These are phyloP conservation scores for Euptelea pleiosperma DNA, from an alignment of 164 flowering plant genomes.

Conservation along the genomic window DNA sequence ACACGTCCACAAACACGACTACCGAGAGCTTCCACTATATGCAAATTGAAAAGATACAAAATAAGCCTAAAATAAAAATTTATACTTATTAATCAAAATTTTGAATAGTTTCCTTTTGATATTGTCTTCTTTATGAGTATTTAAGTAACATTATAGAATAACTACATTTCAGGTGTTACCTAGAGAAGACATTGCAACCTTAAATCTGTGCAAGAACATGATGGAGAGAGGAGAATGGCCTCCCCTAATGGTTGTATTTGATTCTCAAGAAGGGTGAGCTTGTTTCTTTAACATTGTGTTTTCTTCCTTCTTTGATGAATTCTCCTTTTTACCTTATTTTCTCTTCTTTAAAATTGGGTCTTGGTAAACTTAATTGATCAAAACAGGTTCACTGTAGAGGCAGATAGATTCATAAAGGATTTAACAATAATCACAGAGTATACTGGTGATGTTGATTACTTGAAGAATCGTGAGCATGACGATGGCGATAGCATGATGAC, in stretches of 20 bases:
- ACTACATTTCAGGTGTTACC: constrained; percentile 45
- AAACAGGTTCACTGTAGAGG: constrained; percentile 87
- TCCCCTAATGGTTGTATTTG: constrained; percentile 81
- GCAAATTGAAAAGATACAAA: too few species aligned
- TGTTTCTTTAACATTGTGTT: background rate
- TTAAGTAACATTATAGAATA: background rate
- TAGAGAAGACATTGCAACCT: constrained; percentile 68
- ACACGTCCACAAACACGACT: too few species aligned
- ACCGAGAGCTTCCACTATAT: too few species aligned
- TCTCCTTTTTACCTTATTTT: background rate
- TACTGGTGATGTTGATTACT: constrained; percentile 87
- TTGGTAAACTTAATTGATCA: background rate
- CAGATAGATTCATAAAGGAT: constrained; percentile 73
- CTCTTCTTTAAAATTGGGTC: background rate
- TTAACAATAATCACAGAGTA: constrained; percentile 87
- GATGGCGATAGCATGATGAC: constrained; percentile 92
- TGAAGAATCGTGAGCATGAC: constrained; percentile 78
- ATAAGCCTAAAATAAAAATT: too few species aligned
- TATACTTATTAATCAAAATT: too few species aligned
- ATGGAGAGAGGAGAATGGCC: constrained; percentile 89
- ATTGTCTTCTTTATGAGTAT: too few species aligned
- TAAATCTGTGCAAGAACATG: constrained; percentile 73
- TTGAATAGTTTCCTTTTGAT: too few species aligned
- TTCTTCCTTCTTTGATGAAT: background rate
- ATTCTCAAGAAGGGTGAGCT: constrained; percentile 81